Base-by-base conservation (phyloP, 208 protist genomes). In the Crithidia brevicula region DNA sequence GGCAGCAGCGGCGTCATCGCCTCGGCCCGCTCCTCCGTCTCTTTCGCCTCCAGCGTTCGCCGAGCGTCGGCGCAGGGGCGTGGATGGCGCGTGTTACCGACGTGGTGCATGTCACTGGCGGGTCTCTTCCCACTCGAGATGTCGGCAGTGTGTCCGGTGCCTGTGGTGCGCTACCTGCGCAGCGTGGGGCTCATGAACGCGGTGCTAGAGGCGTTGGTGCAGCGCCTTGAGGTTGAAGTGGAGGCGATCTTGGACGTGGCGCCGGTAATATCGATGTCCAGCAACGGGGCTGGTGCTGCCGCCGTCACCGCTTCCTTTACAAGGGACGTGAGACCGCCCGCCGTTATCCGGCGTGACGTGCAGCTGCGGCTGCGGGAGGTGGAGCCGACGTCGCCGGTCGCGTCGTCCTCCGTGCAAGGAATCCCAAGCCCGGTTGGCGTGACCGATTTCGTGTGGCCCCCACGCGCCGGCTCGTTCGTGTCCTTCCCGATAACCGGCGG, bases 161-260 rank as follows among this genome's bases (percentile, higher is more conserved):
- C 77, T 22, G 61, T 81, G 20, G 58, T 85, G 16, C 51, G 74
- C n/a, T 87, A 88, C 66, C 71, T 93, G 49, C 74, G 76, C n/a
- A 81, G 78, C 46, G 45, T 82, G 6, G 69, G 66, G 27, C 76
- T 85, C 0, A 69, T 89, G 18, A 27, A 79, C 11, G 59, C 77
- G 10, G 76, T 76, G 20, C 50, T 87, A 18, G 62, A 67, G 16
- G 62, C 59, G 3, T 27, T 82, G 33, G 40, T 68, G 25, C 51
- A 69, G 45, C 54, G 70, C 40, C 68, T 79, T 22, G 53, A 79
- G 34, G 22, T 69, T 34, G 57, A 72, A 61, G 18, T 83, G 47
- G 62, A 36, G 4, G 46, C 74, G 3, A 33, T 53, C 20, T 22
- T 51, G 6, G 46, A 62, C n/a, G n/a, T n/a, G n/a, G n/a, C n/a